Conservation (phyloP, 176 grass and related monocot species). For the Elaeis guineensis region DNA sequence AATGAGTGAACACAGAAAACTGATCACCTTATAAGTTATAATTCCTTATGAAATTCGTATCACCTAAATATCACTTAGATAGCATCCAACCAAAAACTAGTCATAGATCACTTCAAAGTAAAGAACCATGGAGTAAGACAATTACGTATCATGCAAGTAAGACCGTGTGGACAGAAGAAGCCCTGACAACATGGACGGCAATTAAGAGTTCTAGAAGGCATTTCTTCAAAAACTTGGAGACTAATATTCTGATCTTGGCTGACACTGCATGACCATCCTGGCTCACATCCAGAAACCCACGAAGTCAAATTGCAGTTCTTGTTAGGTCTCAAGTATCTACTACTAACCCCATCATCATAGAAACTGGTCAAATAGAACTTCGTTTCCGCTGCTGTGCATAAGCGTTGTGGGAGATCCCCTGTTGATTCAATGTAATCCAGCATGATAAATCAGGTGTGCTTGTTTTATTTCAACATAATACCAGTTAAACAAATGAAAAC, state of each 20-base stretch:
- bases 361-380: slow-evolving; percentile 67
- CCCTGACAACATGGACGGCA: slow-evolving; percentile 64
- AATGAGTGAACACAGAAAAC: too few relatives aligned
- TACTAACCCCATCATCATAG: slow-evolving; percentile 15
- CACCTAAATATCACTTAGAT: too few relatives aligned
- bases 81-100: too few relatives aligned
- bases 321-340: slow-evolving; percentile 38
- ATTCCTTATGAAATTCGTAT: too few relatives aligned
- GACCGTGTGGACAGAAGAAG: slow-evolving; percentile 80
- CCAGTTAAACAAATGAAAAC: too few relatives aligned
- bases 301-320: slow-evolving; percentile 42
- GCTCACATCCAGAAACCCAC: slow-evolving; percentile 58
- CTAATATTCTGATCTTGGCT: not conserved
- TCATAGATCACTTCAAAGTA: not conserved
- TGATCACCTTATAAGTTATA: too few relatives aligned
- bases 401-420: slow-evolving; percentile 48
- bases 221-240: not conserved
- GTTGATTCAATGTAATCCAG: slow-evolving; percentile 8
- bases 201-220: slow-evolving; percentile 30
- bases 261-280: slow-evolving; percentile 55
- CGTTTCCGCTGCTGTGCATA: slow-evolving; percentile 53
- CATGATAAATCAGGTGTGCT: not conserved
- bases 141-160: slow-evolving; percentile 94
- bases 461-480: not conserved
- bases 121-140: not conserved